Evolutionary conservation across 2,329 filamentous ascomycete genomes (phyloP), one percentile per base, ranked within the genome.

Genomic region (Colletotrichum neosansevieriae): DNA sequence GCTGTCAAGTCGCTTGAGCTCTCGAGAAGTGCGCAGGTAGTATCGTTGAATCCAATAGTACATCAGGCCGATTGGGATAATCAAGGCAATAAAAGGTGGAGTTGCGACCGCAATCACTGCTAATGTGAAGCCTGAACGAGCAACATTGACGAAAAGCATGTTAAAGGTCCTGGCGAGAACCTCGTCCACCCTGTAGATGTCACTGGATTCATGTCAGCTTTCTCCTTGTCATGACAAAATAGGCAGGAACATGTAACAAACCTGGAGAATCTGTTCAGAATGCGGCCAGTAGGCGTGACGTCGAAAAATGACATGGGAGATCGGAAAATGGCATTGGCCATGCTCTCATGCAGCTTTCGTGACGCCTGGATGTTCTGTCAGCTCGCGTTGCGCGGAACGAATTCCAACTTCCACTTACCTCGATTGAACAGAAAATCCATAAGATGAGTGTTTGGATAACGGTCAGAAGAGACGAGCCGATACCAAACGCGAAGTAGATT

Each of bases 391-490:
- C 29, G 15, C 29, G 40, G 24, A 11, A 19, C 6, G n/a, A 13
- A 12, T 9, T 13, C 6, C n/a, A 6, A 3, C n/a, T 12, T 11
- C 15, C 15, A 57, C 81, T 59, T 83, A 93, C 92, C 88, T 99
- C 96, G 71, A 99, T 99, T 4, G 96, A 98, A 82, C 97, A 99
- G 83, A 99, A 98, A 72, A 99, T 98, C 96, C 96, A 99, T 32
- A 99, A 85, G 71, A 99, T 94, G 73, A 99, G 83, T 6, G 95
- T 98, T 80, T 98, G 96, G 34, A 97, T 76, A 47, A 98, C 94
- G 3, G 97, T 95, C 71, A 99, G 84, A 49, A 88, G 86, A 45
- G 96, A 92, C 29, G 93, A 91, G 36, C 95, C 95, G 58, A 99
- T 88, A 54, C 96, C 97, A 79, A 99, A 93, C 15, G 92, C 94